Evolutionary conservation across 345 rosid genomes (phyloP), one percentile per base, ranked within the genome.

Genomic region (Melastoma malabathricum): DNA sequence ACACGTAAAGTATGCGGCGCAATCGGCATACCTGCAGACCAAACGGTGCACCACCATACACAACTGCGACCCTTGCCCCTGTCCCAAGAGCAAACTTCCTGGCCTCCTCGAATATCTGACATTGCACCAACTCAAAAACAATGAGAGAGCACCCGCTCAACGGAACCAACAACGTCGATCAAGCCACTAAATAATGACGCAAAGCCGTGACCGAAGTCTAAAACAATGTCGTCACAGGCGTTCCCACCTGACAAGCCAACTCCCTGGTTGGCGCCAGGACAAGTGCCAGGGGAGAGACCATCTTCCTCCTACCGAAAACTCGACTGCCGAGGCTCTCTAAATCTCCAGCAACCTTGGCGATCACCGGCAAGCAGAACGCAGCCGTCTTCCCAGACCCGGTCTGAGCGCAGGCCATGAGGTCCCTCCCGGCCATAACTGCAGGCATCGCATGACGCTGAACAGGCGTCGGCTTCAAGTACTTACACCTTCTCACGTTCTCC

Each of bases 321-420:
- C 48, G 58, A 55, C 47, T 17, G 16, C 47, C 18, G 49, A 61
- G 44, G 25, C 48, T 48, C 20, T 18, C 51, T n/a, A 56, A 41
- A 46, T 34, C 55, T 51, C 43, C 43, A 54, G 70, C 17, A 59
- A 78, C 53, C 62, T 68, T 68, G 48, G 19, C 43, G 8, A 78
- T 68, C 27, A 78, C 75, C 17, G 80, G 84, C 31, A 75, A 70
- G 43, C 80, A 78, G 51, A 72, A 78, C 1, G 80, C 77, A 6
- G 80, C 77, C 20, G 83, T 74, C 59, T 78, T 78, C 0, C 83
- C 83, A 2, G 75, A 74, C 25, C 84, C 80, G 2, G 84, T 78
- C 60, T 78, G 84, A 0, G 80, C 80, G 50, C 78, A 72, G 22
- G 80, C 84, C 84, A 78, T 78, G 61, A 78, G 66, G 59, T 78